Base-by-base conservation (phyloP, 306 rosid genomes). In the Trifolium dubium region DNA sequence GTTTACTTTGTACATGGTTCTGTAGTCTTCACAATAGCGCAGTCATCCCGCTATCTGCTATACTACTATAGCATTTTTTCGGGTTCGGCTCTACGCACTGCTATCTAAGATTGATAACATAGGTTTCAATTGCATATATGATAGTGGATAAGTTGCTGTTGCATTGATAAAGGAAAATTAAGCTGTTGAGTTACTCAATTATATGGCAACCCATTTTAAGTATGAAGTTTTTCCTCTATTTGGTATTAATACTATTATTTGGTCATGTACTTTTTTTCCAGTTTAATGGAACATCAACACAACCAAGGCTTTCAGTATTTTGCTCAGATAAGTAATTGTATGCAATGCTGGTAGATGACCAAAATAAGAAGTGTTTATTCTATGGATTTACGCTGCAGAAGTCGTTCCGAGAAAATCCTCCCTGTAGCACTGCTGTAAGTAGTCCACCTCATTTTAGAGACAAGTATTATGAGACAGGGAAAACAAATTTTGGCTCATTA, bases 271-370 rank as follows among this genome's bases (percentile, higher is more conserved):
- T 53, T 71, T 59, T 72, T 79, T 10, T n/a, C 17, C 89, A 94
- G 97, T 89, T 71, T 72, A 87, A 87, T 62, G 98, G 97, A 85
- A 88, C 92, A 1, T 74, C 95, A 2, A 80, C 56, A 74, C 85
- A 69, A 62, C 98, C 97, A 59, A 89, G 98, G 81, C 97, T 94
- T 78, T 91, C 96, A 18, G 97, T 91, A 6, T 94, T 94, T 80
- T 94, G 95, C 81, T 94, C 96, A 10, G 91, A 85, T 6, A 89
- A 89, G 49, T 96, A 94, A 71, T 66, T 91, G 77, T 88, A 94
- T 83, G 97, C 96, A 3, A 89, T 88, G 97, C 84, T 94, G 61
- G 95, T 94, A 30, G 95, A 94, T 75, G 98, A 94, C 76, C 87
- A 86, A 68, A 91, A 87, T 80, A 91, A 88, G 67, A 91, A 86